Evolutionary conservation across 805 yeast genomes (phyloP).

Genomic region (Metschnikowia picachoensis): DNA sequence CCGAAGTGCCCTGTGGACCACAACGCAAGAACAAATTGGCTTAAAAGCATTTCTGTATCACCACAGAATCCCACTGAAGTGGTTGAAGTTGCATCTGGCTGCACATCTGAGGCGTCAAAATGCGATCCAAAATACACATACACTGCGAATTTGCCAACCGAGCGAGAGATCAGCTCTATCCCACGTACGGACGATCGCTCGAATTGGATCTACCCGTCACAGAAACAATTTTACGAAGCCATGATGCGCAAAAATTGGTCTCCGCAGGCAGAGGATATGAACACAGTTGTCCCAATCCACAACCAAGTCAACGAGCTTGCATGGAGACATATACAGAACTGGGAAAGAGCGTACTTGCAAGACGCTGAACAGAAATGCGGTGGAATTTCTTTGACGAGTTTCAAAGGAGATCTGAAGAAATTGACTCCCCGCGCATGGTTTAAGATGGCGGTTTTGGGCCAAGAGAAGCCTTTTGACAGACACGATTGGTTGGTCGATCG

Average conservation of each 20-base stretch:
- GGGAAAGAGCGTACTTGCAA: conserved; percentile 68
- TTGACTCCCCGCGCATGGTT: conserved; percentile 82
- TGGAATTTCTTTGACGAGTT: conserved; percentile 78
- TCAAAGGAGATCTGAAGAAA: conserved; percentile 83
- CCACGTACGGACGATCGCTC: conserved; percentile 62
- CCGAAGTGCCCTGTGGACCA: conserved; percentile 68
- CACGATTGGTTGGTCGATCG: conserved; percentile 92
- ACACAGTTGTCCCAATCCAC: conserved; percentile 88
- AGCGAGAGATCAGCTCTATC: conserved; percentile 73
- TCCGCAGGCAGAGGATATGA: conserved; percentile 80
- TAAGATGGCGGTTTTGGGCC: conserved; percentile 62
- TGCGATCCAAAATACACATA: conserved; percentile 26
- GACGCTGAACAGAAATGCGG: conserved; percentile 56
- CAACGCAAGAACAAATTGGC: conserved; percentile 56
- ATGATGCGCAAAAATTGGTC: conserved; percentile 89
- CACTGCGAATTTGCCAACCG: conserved; percentile 51
- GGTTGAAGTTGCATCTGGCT: conserved; percentile 34
- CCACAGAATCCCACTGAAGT: conserved; percentile 33
- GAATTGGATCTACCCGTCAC: conserved; percentile 95
- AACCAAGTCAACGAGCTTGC: conserved; percentile 91
- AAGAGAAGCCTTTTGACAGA: conserved; percentile 84
- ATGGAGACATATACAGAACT: conserved; percentile 75
- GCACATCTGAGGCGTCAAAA: conserved; percentile 45
- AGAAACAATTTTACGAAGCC: conserved; percentile 90
- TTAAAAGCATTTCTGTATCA: conserved; percentile 28